These are phyloP conservation scores for Aphanomyces invadans DNA, from an alignment of 352 stramenopile genomes.

Conservation along the genomic window DNA sequence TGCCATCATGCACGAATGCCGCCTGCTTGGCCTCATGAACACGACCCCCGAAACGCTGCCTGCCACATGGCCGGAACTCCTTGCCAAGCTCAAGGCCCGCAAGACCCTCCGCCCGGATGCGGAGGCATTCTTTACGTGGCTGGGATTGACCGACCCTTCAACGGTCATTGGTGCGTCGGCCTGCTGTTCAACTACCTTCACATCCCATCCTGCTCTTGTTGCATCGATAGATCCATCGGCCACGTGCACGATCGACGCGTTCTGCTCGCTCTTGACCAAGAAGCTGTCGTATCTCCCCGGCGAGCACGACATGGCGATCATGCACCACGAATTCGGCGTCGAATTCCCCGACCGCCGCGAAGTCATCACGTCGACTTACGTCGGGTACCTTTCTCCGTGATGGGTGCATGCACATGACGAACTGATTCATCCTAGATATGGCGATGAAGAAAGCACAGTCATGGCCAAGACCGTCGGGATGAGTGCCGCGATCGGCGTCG, in stretches of 20 bases:
- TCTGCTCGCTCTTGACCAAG: conserved; percentile 80
- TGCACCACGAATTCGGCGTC: conserved; percentile 87
- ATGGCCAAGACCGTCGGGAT: conserved; percentile 96
- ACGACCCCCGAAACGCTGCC: conserved; percentile 44
- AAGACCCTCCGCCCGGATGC: conserved; percentile 45
- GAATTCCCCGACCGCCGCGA: conserved; percentile 77
- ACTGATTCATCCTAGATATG: conserved; percentile 49
- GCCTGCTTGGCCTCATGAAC: conserved; percentile 87
- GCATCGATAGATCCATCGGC: conserved; percentile 35
- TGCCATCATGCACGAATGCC: conserved; percentile 84
- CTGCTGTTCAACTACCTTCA: too few relatives aligned
- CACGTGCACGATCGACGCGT: conserved; percentile 71
- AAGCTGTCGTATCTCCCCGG: conserved; percentile 83
- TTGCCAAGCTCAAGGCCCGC: conserved; percentile 43
- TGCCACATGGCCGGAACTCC: conserved; percentile 75
- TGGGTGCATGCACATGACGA: conserved; percentile 33
- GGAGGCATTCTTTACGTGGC: conserved; percentile 63
- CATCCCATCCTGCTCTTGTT: too few relatives aligned
- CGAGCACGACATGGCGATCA: conserved; percentile 94
- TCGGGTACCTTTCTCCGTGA: conserved; percentile 90
- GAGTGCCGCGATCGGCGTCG: conserved; percentile 88
- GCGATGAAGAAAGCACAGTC: conserved; percentile 85
- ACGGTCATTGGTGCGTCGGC: conserved; percentile 26
- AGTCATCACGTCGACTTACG: conserved; percentile 83
- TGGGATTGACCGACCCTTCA: conserved; percentile 51